Percentiles rank a stretch among this genome's conserved stretches.
Conservation (phyloP, 1,139 yeast genomes). For the Candida sp. region DNA sequence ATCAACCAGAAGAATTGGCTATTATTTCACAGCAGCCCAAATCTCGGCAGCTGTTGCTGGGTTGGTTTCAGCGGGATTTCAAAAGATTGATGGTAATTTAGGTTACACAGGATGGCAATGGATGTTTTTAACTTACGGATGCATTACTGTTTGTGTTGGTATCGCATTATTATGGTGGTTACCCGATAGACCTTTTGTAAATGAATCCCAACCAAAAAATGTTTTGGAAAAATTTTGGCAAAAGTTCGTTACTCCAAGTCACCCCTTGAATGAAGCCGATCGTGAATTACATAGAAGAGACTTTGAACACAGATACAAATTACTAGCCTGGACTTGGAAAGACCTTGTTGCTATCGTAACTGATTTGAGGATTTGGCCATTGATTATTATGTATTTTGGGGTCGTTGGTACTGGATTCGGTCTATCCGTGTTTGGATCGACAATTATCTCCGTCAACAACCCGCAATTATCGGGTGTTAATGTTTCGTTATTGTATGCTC, state of each 20-base stretch:
- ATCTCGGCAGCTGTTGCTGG: constrained; percentile 86
- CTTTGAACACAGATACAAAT: constrained; percentile 42
- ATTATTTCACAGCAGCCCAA: constrained; percentile 90
- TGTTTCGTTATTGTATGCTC: constrained; percentile 76
- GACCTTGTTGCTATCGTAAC: constrained; percentile 56
- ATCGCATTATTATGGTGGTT: constrained; percentile 75
- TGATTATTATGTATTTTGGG: constrained; percentile 85
- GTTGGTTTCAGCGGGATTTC: constrained; percentile 82
- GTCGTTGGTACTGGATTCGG: constrained; percentile 91
- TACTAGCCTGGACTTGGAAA: constrained; percentile 54
- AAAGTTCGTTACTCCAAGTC: constrained; percentile 32
- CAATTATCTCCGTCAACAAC: constrained; percentile 65
- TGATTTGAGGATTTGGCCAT: constrained; percentile 75
- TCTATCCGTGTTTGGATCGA: constrained; percentile 79
- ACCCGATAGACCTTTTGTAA: constrained; percentile 60
- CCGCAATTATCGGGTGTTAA: constrained; percentile 63
- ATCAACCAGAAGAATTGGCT: constrained; percentile 77
- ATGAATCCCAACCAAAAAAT: constrained; percentile 10
- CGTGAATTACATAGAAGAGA: constrained; percentile 58
- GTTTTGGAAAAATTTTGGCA: constrained; percentile 16
- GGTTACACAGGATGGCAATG: constrained; percentile 87
- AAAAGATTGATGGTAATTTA: constrained; percentile 67
- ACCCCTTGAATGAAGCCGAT: constrained; percentile 55
- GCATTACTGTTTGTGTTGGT: constrained; percentile 66
- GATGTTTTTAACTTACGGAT: constrained; percentile 79